Evolutionary conservation across 352 stramenopile species (phyloP).

Genomic region (Phytopythium chamaehyphon): DNA sequence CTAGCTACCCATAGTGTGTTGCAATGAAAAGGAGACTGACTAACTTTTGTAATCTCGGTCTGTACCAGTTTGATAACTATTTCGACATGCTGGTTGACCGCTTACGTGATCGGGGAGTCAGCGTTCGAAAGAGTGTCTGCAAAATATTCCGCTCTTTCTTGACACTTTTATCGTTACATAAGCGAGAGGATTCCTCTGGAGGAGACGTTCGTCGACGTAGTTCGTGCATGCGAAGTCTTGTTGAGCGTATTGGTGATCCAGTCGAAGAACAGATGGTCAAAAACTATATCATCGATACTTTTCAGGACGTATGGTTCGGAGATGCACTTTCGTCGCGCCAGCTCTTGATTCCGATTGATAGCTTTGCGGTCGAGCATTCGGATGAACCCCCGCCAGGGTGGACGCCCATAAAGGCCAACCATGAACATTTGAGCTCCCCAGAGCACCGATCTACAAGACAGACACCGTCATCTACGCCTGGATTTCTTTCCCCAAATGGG

Average conservation of each 20-base stretch:
- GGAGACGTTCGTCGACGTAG: constrained; percentile 49
- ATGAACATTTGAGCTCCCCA: not conserved
- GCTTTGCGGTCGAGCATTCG: constrained; percentile 32
- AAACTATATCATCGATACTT: constrained; percentile 83
- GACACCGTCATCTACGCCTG: constrained; percentile 1
- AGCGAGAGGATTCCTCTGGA: constrained; percentile 8
- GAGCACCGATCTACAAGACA: not conserved
- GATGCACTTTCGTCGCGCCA: constrained; percentile 40
- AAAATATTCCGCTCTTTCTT: constrained; percentile 70
- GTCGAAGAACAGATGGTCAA: constrained; percentile 75
- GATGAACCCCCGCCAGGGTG: constrained; percentile 50
- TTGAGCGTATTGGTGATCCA: constrained; percentile 70
- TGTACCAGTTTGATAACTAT: constrained; percentile 71
- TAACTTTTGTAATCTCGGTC: not conserved
- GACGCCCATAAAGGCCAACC: constrained; percentile 16
- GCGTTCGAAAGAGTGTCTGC: constrained; percentile 82
- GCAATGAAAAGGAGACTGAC: not conserved
- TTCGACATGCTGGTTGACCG: constrained; percentile 71
- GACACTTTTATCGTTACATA: constrained; percentile 18
- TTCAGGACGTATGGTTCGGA: constrained; percentile 87
- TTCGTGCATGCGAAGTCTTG: constrained; percentile 64
- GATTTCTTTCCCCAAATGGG: constrained; percentile 62
- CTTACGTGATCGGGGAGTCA: constrained; percentile 79
- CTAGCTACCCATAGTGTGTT: constrained; percentile 1
- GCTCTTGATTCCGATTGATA: constrained; percentile 18